Evolutionary conservation across 345 rosid genomes (phyloP).

Genomic region (Corymbia maculata): DNA sequence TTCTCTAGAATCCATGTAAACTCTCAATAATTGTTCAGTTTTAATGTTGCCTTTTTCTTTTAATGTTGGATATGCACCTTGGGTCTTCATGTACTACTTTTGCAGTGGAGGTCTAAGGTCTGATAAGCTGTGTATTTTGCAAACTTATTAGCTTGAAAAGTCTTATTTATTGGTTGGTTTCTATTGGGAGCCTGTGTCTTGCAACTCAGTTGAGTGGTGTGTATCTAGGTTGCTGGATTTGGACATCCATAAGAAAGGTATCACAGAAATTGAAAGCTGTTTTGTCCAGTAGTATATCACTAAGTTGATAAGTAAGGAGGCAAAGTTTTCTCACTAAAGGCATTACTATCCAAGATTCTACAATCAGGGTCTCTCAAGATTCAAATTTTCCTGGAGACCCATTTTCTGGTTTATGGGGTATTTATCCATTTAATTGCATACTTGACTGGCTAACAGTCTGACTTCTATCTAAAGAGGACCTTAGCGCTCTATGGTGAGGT

Average conservation of each 20-base stretch:
- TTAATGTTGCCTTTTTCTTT: neutral
- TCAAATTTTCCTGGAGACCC: neutral
- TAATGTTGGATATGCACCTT: neutral
- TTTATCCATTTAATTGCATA: neutral
- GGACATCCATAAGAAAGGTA: neutral
- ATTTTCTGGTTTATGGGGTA: neutral
- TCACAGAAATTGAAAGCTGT: neutral
- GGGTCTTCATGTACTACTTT: neutral
- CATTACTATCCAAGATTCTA: neutral
- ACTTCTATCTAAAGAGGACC: neutral
- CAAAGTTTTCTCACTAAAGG: neutral
- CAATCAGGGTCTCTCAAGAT: neutral
- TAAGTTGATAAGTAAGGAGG: neutral
- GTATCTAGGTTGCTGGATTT: neutral
- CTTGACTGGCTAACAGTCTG: neutral
- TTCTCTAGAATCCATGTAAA: neutral
- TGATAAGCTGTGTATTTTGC: neutral
- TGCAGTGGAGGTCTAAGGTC: neutral
- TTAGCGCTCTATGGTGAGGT: neutral
- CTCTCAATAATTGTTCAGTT: neutral
- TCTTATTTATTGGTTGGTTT: neutral
- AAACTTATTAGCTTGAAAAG: neutral
- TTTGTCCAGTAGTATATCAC: neutral
- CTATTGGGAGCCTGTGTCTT: neutral
- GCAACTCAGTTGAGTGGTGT: neutral